Evolutionary conservation across 129 eudicot genomes (phyloP), one percentile per base, ranked within the genome.

Genomic region (Flaveria robusta): DNA sequence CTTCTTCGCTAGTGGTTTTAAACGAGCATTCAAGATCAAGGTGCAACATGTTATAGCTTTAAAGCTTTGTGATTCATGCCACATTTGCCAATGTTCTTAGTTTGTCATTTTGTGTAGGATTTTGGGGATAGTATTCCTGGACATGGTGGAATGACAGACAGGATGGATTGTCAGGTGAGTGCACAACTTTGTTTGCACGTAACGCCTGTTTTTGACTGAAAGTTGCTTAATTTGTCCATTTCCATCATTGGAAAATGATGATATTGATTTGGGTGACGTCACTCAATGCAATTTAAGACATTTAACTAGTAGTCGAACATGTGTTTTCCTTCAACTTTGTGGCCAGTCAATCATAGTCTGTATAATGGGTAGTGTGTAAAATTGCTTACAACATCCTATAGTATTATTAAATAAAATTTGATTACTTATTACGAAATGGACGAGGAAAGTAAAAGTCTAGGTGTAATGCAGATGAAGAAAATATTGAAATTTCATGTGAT

Each of bases 51-150:
- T 60, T 84, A 64, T 66, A 66, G 45, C 50, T 64, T 43, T 16
- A 15, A 27, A 60, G 5, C 45, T 13, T 23, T 49, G 16, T 22
- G 9, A 18, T 74, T 37, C 66, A 23, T 43, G 37, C 29, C 55
- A 64, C 24, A 74, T 68, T 37, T 72, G 74, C 62, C 47, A 11
- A 50, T 34, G 46, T 29, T 66, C 34, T 68, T 77, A 45, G 12
- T 15, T 37, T 65, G 37, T 63, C 29, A 22, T 26, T 47, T 75
- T n/a, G 31, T 80, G 34, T 84, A 94, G 98, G 98, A 94, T 83
- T 94, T 94, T 77, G 98, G 98, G 71, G 98, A 94, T 69, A 94
- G 98, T 68, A 94, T 94, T 80, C 98, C 98, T 79, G 99, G 98
- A 29, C 98, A 91, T 78, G 98, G 98, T 75, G 98, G 98, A 64